Percentiles rank a stretch among this genome's conserved stretches.
Conservation (phyloP, 2,329 filamentous ascomycete species). For the Lachnellula arida region DNA sequence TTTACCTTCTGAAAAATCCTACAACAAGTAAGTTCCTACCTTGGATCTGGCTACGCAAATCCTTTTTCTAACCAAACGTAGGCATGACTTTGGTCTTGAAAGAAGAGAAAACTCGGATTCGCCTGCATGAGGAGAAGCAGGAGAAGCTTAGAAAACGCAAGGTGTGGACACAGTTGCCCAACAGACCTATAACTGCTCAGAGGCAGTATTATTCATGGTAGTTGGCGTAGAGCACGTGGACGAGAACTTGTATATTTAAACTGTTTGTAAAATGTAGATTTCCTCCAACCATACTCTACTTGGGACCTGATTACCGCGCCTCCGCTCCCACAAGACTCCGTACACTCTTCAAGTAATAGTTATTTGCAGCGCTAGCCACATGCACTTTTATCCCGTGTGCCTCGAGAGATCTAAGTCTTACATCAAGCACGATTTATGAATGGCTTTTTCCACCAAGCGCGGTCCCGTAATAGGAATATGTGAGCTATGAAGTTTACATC, state of each 20-base stretch:
- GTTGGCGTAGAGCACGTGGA: slow-evolving; percentile 1
- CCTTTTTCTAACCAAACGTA: slow-evolving; percentile 33
- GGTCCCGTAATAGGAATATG: no score
- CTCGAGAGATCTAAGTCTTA: no score
- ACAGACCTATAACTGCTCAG: slow-evolving; percentile 78
- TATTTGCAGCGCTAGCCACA: no score
- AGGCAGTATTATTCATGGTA: slow-evolving; percentile 92
- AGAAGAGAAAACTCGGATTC: slow-evolving; percentile 85
- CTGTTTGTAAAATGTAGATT: slow-evolving; percentile 3
- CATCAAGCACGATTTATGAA: no score
- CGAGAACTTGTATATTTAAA: slow-evolving; percentile 4
- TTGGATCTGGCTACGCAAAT: not conserved
- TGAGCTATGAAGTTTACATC: no score
- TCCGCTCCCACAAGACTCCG: no score
- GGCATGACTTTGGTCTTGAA: slow-evolving; percentile 79
- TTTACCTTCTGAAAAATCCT: slow-evolving; percentile 64
- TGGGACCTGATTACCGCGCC: not conserved
- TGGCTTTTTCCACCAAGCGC: no score
- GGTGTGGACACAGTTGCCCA: slow-evolving; percentile 83
- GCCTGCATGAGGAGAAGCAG: slow-evolving; percentile 72
- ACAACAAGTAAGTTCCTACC: slow-evolving; percentile 61
- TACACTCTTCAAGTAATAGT: no score
- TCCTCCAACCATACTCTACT: not conserved
- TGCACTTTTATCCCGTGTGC: no score
- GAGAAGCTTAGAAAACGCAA: slow-evolving; percentile 70